Evolutionary conservation across 768 basidiomycete genomes (phyloP), one percentile per base, ranked within the genome.

Genomic region (Phlegmacium glaucopus): DNA sequence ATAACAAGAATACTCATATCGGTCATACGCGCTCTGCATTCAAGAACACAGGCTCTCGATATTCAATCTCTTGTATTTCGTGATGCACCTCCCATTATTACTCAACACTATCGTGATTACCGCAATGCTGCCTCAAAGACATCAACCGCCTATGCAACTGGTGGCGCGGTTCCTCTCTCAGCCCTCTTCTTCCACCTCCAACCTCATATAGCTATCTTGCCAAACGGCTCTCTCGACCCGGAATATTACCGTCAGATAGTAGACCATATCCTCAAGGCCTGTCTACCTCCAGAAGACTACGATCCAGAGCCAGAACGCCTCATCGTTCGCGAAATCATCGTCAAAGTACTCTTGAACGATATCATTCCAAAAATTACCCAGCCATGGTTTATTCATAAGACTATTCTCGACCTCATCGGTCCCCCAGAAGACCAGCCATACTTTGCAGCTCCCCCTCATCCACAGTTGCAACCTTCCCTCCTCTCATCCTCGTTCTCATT

Each of bases 321-420:
- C 50, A 87, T 97, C 49, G 68, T 90, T 35, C 82, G 92, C 48
- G 95, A 98, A 68, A 71, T 96, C 32, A 58, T 95, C 26, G 78
- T 91, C 58, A 87, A 88, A 55, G 74, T 90, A 17, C 68, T 97
- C 6, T 69, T 93, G 51, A 76, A 77, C 40, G 82, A 84, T 52
- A 66, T 87, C 18, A 59, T 87, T 18, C 83, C 84, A 26, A 83
- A 79, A 54, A 62, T 95, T 42, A 78, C 82, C 6, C 87, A 96
- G 61, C 87, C 90, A 0, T 97, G 94, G 93, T 97, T 96, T 63
- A 78, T 95, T 39, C 83, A 92, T 48, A 82, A 74, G 57, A 59
- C 77, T 3, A 71, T 87, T 9, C 71, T 94, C 29, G 82, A 83
- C 56, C 63, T 85, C 3, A 67, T 95, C 9, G 86, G 81, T 6